A percentile compares a stretch with the other conserved stretches of the same genome.
Conservation (phyloP, 768 basidiomycete genomes). For the Leucocoprinus leucothites region DNA sequence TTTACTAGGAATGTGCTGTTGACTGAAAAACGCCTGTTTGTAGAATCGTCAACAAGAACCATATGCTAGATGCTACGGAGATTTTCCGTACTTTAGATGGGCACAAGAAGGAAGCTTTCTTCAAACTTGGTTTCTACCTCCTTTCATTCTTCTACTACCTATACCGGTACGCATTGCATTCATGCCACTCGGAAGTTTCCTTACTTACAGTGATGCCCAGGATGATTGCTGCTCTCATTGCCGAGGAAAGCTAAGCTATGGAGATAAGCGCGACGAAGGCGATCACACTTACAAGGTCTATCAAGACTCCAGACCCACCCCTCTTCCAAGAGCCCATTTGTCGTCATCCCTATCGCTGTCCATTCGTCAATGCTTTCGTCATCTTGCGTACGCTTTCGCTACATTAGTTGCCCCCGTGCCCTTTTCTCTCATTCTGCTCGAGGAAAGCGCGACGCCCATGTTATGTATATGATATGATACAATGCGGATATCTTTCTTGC, state of each 20-base stretch:
- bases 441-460: neutral
- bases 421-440: too few species aligned
- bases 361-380: neutral
- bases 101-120: constrained; percentile 94
- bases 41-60: constrained; percentile 63
- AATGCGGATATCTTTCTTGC: constrained; percentile 2
- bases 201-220: constrained; percentile 29
- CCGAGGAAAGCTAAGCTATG: constrained; percentile 36
- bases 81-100: constrained; percentile 91
- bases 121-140: constrained; percentile 91
- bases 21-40: neutral
- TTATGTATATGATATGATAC: constrained; percentile 8
- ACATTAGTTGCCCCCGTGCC: neutral
- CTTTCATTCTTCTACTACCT: constrained; percentile 90
- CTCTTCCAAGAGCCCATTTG: neutral
- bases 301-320: too few species aligned
- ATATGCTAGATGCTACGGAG: constrained; percentile 99
- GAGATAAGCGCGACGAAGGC: too few species aligned
- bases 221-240: constrained; percentile 83
- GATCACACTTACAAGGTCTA: too few species aligned
- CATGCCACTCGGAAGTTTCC: neutral
- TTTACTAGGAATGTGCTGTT: neutral
- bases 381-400: neutral
- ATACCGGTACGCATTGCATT: constrained; percentile 60
- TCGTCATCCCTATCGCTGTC: neutral